A percentile compares a stretch with the other conserved stretches of the same genome.
These are phyloP conservation scores for Saccharomyces pastorianus DNA, from an alignment of 1,139 yeast species.

Conservation along the genomic window DNA sequence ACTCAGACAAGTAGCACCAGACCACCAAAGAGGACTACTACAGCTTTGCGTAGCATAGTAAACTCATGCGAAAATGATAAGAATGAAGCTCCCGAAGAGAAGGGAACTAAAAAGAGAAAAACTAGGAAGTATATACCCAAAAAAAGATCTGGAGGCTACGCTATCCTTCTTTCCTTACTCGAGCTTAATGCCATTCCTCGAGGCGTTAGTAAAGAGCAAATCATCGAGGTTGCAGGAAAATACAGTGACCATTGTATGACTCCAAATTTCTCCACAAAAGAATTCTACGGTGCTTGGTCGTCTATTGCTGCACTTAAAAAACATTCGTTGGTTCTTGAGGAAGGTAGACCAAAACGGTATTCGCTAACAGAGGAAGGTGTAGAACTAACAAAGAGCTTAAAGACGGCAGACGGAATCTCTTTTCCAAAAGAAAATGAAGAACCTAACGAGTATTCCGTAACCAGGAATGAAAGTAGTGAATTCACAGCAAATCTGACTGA, in stretches of 20 bases:
- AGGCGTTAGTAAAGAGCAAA: conserved; percentile 57
- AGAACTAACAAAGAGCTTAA: conserved; percentile 52
- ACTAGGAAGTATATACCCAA: conserved; percentile 60
- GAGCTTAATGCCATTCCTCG: conserved; percentile 41
- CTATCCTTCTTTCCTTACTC: conserved; percentile 60
- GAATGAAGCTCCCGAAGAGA: conserved; percentile 6
- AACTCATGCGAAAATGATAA: conserved; percentile 1
- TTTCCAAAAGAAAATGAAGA: conserved; percentile 25
- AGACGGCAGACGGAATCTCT: conserved; percentile 36
- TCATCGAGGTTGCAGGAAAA: conserved; percentile 48
- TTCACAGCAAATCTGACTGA: conserved; percentile 21
- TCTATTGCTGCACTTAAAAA: conserved; percentile 56
- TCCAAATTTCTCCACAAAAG: conserved; percentile 51
- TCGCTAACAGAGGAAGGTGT: conserved; percentile 67
- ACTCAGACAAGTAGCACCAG: background rate
- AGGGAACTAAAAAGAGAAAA: conserved; percentile 23
- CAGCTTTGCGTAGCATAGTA: conserved; percentile 10
- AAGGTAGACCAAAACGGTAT: conserved; percentile 57
- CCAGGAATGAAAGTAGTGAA: conserved; percentile 11
- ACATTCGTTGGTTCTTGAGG: conserved; percentile 48
- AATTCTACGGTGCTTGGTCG: conserved; percentile 73
- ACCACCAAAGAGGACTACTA: conserved; percentile 12
- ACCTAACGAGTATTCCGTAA: conserved; percentile 1
- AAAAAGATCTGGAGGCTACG: conserved; percentile 80
- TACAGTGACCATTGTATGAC: conserved; percentile 62